Evolutionary conservation across 2,329 filamentous ascomycete genomes (phyloP).

Genomic region (Hypoxylon sp.): DNA sequence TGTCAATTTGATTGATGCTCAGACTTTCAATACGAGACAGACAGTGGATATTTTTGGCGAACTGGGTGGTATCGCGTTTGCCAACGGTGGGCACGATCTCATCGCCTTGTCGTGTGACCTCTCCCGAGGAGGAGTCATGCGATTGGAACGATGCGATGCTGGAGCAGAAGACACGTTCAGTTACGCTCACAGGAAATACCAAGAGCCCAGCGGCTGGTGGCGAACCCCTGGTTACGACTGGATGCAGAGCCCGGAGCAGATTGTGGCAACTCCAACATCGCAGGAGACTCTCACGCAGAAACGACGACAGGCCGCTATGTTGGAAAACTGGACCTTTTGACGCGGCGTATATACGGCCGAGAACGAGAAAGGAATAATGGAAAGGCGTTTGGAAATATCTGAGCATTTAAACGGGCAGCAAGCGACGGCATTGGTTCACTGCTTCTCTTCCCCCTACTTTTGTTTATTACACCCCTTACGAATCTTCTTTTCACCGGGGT

Average conservation of each 20-base stretch:
- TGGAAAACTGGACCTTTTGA: constrained; percentile 50
- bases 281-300: constrained; percentile 51
- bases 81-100: constrained; percentile 77
- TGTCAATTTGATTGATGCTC: constrained; percentile 78
- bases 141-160: constrained; percentile 68
- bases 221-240: constrained; percentile 50
- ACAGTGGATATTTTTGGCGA: constrained; percentile 82
- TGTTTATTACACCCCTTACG: constrained; percentile 23
- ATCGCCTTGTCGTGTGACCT: constrained; percentile 77
- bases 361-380: constrained; percentile 28
- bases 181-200: constrained; percentile 36
- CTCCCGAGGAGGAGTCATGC: constrained; percentile 76
- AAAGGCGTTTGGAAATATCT: constrained; percentile 42
- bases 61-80: constrained; percentile 77
- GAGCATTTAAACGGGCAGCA: constrained; percentile 46
- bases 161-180: constrained; percentile 55
- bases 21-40: constrained; percentile 76
- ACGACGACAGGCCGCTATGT: constrained; percentile 50
- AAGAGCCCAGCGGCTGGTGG: constrained; percentile 36
- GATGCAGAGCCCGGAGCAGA: constrained; percentile 47
- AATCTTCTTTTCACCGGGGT: constrained; percentile 15
- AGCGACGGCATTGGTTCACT: constrained; percentile 44
- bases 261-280: constrained; percentile 44
- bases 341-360: constrained; percentile 30
- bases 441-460: constrained; percentile 32